A percentile compares a stretch with the other conserved stretches of the same genome.
Conservation (phyloP, 805 yeast genomes). For the Ogataea pignaliae region DNA sequence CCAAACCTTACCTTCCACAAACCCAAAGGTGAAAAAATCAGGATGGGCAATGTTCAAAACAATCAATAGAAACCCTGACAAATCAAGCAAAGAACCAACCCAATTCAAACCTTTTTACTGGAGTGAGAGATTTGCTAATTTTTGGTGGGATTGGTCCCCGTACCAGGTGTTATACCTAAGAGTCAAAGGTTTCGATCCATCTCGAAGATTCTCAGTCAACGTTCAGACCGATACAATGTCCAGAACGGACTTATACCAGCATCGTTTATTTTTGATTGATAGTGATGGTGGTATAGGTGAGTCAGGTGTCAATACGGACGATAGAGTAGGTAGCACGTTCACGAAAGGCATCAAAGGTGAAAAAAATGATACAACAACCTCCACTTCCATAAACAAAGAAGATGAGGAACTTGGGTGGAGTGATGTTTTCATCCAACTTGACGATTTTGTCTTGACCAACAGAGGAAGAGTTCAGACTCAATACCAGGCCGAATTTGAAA, state of each 20-base stretch:
- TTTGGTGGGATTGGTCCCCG: constrained; percentile 69
- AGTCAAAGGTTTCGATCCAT: constrained; percentile 58
- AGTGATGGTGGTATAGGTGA: constrained; percentile 39
- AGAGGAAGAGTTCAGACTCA: constrained; percentile 60
- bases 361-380: not conserved
- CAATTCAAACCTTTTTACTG: constrained; percentile 41
- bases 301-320: too few species aligned
- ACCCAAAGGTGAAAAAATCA: constrained; percentile 59
- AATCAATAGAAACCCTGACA: constrained; percentile 46
- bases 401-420: constrained; percentile 53
- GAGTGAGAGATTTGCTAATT: constrained; percentile 31
- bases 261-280: constrained; percentile 62
- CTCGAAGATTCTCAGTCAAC: constrained; percentile 68
- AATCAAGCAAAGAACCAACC: constrained; percentile 17
- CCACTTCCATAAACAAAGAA: not conserved
- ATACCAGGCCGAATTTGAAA: constrained; percentile 54
- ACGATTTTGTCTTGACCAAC: constrained; percentile 78
- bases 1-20: constrained; percentile 57
- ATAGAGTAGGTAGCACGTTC: not conserved
- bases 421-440: constrained; percentile 70
- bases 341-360: not conserved
- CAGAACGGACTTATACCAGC: constrained; percentile 77
- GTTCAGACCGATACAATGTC: constrained; percentile 78
- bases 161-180: constrained; percentile 60
- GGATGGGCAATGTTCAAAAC: constrained; percentile 86